Conservation (phyloP, 257 asterid species). For the Nicotiana knightiana region DNA sequence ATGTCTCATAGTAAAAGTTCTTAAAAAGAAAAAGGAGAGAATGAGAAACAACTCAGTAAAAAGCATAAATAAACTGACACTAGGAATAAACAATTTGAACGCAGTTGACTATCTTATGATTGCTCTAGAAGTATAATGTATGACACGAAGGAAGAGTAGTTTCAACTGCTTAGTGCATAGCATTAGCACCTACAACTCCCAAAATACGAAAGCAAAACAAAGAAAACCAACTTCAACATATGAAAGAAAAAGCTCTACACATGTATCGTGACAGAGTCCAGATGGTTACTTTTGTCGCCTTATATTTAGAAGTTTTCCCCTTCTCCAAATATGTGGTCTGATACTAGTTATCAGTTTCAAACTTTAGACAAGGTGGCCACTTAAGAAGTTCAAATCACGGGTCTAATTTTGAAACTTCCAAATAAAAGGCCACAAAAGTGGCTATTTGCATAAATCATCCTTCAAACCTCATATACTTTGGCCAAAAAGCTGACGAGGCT, state of each 20-base stretch:
- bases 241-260: neutral
- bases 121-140: neutral
- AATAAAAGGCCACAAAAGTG: neutral
- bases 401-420: neutral
- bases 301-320: neutral
- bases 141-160: neutral
- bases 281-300: neutral
- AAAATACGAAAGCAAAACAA: neutral
- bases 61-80: neutral
- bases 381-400: neutral
- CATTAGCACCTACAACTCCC: neutral
- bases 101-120: neutral
- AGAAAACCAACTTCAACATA: neutral
- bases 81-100: neutral
- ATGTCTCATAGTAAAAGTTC: neutral
- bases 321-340: too few species aligned
- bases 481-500: neutral
- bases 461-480: neutral
- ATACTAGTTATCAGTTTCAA: neutral
- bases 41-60: neutral
- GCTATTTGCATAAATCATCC: neutral
- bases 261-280: neutral
- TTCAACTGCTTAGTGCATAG: neutral
- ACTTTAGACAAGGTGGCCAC: neutral
- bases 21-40: neutral